These are phyloP conservation scores for Ophiocordyceps camponoti-floridani DNA, from an alignment of 2,329 filamentous ascomycete species.

Conservation along the genomic window DNA sequence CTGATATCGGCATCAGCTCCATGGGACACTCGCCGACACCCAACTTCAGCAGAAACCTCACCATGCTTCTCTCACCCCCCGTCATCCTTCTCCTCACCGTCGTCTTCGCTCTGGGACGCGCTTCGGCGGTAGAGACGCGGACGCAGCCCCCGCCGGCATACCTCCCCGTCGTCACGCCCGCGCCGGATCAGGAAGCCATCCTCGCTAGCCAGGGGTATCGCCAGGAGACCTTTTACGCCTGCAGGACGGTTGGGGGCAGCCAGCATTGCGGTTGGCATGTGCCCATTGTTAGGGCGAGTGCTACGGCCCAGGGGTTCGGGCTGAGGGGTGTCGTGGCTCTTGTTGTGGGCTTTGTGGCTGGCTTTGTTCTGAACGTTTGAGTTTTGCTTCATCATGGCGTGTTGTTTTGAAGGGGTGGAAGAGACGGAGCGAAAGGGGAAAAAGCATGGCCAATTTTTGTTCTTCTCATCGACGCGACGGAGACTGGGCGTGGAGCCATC, in stretches of 20 bases:
- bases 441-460: too few relatives aligned
- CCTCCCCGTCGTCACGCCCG: conserved; percentile 13
- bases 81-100: not conserved
- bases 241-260: conserved; percentile 11
- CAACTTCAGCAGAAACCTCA: too few relatives aligned
- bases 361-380: not conserved
- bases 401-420: not conserved
- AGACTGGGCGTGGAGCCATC: not conserved
- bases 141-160: conserved; percentile 6
- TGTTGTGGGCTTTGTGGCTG: not conserved
- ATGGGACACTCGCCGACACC: too few relatives aligned
- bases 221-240: conserved; percentile 17
- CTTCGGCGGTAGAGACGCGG: not conserved
- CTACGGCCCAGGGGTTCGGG: conserved; percentile 3
- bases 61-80: not conserved
- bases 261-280: conserved; percentile 19
- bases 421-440: too few relatives aligned
- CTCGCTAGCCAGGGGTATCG: conserved; percentile 13
- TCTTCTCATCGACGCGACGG: too few relatives aligned
- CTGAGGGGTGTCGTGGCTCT: not conserved
- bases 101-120: not conserved
- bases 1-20: too few relatives aligned
- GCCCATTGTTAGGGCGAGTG: conserved; percentile 11
- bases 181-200: conserved; percentile 11
- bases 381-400: not conserved